Evolutionary conservation across 257 asterid species (phyloP).

Genomic region (Solanum habrochaites): DNA sequence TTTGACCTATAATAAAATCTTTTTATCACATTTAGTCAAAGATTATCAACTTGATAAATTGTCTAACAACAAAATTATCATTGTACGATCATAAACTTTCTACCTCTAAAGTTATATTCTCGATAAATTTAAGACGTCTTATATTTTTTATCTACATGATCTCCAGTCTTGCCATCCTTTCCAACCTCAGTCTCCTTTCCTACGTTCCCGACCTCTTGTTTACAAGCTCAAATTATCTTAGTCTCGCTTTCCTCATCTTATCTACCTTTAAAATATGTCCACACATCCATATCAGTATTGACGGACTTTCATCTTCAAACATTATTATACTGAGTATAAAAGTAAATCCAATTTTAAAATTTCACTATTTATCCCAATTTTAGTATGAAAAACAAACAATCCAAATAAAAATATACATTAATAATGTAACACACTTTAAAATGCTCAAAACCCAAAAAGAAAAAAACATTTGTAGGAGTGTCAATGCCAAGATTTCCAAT

Average conservation of each 20-base stretch:
- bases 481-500: background rate
- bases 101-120: too few species aligned
- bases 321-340: background rate
- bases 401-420: background rate
- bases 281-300: background rate
- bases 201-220: too few species aligned
- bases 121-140: too few species aligned
- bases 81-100: background rate
- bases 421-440: background rate
- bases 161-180: too few species aligned
- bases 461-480: background rate
- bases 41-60: too few species aligned
- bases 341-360: background rate
- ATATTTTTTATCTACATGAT: too few species aligned
- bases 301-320: background rate
- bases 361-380: background rate
- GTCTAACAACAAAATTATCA: too few species aligned
- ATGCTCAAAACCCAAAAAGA: background rate
- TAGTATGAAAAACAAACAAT: background rate
- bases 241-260: too few species aligned
- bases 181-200: too few species aligned
- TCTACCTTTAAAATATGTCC: too few species aligned
- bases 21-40: background rate
- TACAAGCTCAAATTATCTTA: too few species aligned
- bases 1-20: background rate